Evolutionary conservation across 176 grass and related monocot genomes (phyloP).

Genomic region (Cenchrus americanus): DNA sequence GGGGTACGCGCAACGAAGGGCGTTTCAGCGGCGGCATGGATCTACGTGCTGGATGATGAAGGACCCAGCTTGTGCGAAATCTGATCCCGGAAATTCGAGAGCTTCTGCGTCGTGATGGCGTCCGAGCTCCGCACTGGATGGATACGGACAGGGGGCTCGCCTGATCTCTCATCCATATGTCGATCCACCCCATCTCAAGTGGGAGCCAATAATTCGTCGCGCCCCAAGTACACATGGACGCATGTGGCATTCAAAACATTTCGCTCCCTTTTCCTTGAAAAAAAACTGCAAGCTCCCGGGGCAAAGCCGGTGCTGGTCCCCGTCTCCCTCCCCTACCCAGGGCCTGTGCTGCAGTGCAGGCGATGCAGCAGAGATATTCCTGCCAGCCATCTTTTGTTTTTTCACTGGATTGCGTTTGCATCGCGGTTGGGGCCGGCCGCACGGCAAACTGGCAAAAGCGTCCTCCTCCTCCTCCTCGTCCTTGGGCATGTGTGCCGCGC

Average conservation of each 20-base stretch:
- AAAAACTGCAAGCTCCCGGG: background rate
- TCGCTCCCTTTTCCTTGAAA: background rate
- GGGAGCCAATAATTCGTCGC: slow-evolving; percentile 48
- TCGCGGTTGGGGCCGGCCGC: background rate
- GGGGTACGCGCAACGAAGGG: background rate
- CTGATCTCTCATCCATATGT: slow-evolving; percentile 31
- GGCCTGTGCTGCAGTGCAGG: too few species aligned
- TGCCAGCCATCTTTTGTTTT: background rate
- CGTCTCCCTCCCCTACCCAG: background rate
- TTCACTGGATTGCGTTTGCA: background rate
- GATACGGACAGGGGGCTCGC: slow-evolving; percentile 1
- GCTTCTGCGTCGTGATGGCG: too few species aligned
- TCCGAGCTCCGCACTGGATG: background rate
- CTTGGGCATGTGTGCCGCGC: slow-evolving; percentile 22
- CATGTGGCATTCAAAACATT: slow-evolving; percentile 60
- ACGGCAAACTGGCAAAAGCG: background rate
- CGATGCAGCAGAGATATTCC: background rate
- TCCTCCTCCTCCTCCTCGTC: background rate
- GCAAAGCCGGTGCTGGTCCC: background rate
- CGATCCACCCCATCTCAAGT: slow-evolving; percentile 29
- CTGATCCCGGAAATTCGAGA: background rate
- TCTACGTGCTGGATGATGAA: background rate
- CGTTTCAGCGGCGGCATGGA: background rate
- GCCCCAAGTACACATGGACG: slow-evolving; percentile 50
- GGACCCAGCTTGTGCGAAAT: too few species aligned